Base-by-base conservation (phyloP, 1,284 basidiomycete species). In the Cryptococcus sp. region DNA sequence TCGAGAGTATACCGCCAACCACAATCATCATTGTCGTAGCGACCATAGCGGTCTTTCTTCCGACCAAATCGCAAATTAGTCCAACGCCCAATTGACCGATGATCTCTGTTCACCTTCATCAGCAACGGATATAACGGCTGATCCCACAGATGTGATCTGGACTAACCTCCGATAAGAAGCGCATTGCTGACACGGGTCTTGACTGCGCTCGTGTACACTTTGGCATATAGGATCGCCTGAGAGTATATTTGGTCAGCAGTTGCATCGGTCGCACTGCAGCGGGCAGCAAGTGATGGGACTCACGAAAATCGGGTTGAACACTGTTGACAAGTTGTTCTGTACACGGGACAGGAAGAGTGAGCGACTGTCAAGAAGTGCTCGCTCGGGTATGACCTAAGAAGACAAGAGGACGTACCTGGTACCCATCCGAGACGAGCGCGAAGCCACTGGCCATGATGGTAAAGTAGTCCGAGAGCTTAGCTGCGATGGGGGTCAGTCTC, bases 181-280 rank as follows among this genome's bases (percentile, higher is more conserved):
- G 89, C 77, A 71, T 90, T 91, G 16, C 85, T 87, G 16, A 90
- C 86, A 22, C 85, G 83, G 2, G 89, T 90, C 15, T 86, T 86
- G 35, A 88, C 81, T 2, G 73, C 61, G 1, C 84, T 71, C 0
- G 84, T 88, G 75, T 89, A 90, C 4, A 78, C 74, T 22, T 74
- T 79, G 3, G 85, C 83, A 68, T 88, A 87, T 8, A 88, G 75
- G 57, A 77, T 78, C 79, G 42, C 42, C 42, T 19, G 2, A n/a
- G 42, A 45, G 42, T 45, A n/a, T 2, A 45, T n/a, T n/a, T 10
- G 40, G 47, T 50, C 47, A 50, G 38, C 16, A 35, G 13, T 7
- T 25, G 23, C 15, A 1, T 10, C 19, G 22, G 25, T 5, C 45
- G n/a, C 25, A 27, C 23, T 17, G 23, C 47, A n/a, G 49, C 23